phyloP scores from a whole-genome alignment of 2,329 filamentous ascomycete species.

The Akanthomyces uredinophilus region DNA sequence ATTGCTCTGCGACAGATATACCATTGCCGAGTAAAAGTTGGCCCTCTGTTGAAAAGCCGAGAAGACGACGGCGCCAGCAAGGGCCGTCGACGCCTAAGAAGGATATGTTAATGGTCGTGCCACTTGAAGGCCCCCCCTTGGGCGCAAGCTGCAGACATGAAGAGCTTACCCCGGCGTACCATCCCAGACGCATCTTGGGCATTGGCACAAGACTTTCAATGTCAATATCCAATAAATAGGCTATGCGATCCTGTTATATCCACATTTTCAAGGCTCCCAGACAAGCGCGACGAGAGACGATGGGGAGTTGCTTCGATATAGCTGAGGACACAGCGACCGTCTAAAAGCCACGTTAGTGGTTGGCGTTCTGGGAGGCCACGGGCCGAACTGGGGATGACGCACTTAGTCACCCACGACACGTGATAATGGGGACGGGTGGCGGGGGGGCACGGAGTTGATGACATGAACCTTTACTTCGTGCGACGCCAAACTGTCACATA shows the following conservation, averaged over 20 bases:
- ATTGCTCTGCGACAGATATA: constrained; percentile 94
- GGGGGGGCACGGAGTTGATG: neutral
- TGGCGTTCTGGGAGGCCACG: neutral
- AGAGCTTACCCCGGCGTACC: constrained; percentile 55
- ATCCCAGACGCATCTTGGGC: constrained; percentile 52
- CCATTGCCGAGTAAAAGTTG: constrained; percentile 97
- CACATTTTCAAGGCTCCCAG: constrained; percentile 1
- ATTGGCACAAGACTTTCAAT: constrained; percentile 19
- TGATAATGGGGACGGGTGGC: neutral
- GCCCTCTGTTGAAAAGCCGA: constrained; percentile 91
- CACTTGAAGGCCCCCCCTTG: constrained; percentile 18
- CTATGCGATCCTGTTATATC: neutral
- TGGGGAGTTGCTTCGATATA: neutral
- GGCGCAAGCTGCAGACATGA: constrained; percentile 19
- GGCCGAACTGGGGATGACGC: constrained; percentile 6
- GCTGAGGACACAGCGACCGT: constrained; percentile 2
- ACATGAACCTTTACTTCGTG: neutral
- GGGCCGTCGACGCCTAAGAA: constrained; percentile 69
- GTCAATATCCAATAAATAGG: constrained; percentile 13
- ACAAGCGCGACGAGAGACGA: neutral
- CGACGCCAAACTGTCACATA: neutral
- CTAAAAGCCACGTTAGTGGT: constrained; percentile 13
- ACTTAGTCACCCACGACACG: constrained; percentile 13
- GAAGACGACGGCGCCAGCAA: constrained; percentile 77
- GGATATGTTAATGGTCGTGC: constrained; percentile 18